Conservation (phyloP, 1,139 yeast genomes). For the Zygoascus hellenicus region DNA sequence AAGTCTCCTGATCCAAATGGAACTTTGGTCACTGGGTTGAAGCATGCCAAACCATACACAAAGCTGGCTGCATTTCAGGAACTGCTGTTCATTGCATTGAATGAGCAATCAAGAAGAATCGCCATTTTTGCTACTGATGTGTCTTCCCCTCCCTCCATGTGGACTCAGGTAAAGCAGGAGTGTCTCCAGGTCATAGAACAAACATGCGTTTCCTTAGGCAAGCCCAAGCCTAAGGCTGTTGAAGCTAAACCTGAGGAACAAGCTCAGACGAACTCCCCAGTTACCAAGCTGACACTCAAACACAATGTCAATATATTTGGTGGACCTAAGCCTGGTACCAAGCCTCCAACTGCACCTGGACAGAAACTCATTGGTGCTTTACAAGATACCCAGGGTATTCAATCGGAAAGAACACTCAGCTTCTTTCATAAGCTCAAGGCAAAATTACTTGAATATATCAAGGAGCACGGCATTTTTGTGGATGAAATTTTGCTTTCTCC, state of each 20-base stretch:
- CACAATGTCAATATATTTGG: conserved; percentile 18
- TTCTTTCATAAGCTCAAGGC: conserved; percentile 10
- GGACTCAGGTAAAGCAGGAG: conserved; percentile 24
- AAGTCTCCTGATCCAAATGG: conserved; percentile 67
- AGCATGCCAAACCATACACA: conserved; percentile 48
- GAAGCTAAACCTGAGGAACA: conserved; percentile 11
- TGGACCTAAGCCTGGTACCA: neutral
- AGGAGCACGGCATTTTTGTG: conserved; percentile 14
- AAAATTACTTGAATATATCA: conserved; percentile 7
- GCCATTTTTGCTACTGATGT: conserved; percentile 32
- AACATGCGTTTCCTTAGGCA: conserved; percentile 11
- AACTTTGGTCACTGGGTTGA: conserved; percentile 68
- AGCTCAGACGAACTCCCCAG: conserved; percentile 2
- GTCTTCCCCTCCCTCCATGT: conserved; percentile 24
- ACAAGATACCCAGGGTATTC: conserved; percentile 26
- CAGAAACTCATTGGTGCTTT: conserved; percentile 20
- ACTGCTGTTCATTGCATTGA: conserved; percentile 30
- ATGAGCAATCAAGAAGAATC: conserved; percentile 30
- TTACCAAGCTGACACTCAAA: conserved; percentile 13
- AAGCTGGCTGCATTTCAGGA: conserved; percentile 37
- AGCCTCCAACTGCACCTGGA: conserved; percentile 4
- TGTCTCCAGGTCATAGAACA: conserved; percentile 19
- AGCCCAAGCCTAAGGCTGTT: conserved; percentile 14
- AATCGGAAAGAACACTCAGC: conserved; percentile 20
- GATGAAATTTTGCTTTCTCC: conserved; percentile 18